Evolutionary conservation across 2,329 filamentous ascomycete genomes (phyloP), one percentile per base, ranked within the genome.

Genomic region (Epichloe aotearoae): DNA sequence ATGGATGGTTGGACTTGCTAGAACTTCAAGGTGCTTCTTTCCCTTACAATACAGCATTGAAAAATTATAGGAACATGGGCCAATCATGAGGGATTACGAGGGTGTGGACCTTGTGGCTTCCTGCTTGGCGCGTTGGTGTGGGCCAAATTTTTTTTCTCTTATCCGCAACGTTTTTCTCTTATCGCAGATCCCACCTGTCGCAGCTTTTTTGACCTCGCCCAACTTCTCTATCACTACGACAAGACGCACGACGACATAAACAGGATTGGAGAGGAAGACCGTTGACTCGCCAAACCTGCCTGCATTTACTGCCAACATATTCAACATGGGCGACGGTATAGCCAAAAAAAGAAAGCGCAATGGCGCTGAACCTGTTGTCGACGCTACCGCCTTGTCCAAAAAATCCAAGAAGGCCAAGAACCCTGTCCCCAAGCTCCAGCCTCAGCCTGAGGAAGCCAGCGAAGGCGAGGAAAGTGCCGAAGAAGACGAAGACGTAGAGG

Each of bases 321-420:
- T 41, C 53, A 65, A 50, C 12, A 69, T 69, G 67, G 62, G 64
- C 56, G 58, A 62, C 53, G 56, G 61, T 44, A 57, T 63, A 45
- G 67, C 58, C 59, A 74, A 73, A 57, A 75, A 75, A 75, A 75
- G 73, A 53, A 71, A 69, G 56, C 64, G 66, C 51, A 67, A 62
- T 57, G 65, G 63, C 52, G 62, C 59, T 49, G 64, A 68, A 43
- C 57, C 59, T 15, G 51, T 62, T 42, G 51, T 58, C 30, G 54
- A 61, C 37, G 49, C 53, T 3, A 43, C 53, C 5, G 54, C 54
- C 5, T 36, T 47, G 36, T 51, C 62, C 23, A 65, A 68, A 71
- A 71, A 70, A 52, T 55, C 63, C 34, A 74, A 73, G 63, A 74
- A 73, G 61, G 40, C 62, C 56, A 72, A 69, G 66, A 62, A 62